Conservation (phyloP, 2,329 filamentous ascomycete genomes). For the Fusarium nodosum region DNA sequence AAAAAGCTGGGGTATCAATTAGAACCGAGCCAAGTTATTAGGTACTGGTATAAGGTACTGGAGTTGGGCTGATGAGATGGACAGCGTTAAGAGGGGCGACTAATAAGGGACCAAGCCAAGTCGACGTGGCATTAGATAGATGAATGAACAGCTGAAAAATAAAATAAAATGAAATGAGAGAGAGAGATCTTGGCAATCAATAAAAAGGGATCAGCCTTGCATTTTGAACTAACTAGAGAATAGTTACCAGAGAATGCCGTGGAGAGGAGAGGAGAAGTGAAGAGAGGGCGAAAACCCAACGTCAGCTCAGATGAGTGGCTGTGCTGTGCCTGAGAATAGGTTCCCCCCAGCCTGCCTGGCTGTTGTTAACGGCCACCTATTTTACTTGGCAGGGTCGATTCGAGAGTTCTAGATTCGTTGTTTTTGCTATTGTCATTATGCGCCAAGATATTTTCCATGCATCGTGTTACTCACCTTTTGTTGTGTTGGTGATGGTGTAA, state of each 20-base stretch:
- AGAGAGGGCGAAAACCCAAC: constrained; percentile 45
- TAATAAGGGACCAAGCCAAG: constrained; percentile 13
- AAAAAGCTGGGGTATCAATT: constrained; percentile 24
- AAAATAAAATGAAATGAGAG: background rate
- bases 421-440: background rate
- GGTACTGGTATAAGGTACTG: background rate
- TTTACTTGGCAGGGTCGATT: constrained; percentile 38
- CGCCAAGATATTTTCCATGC: constrained; percentile 8
- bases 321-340: constrained; percentile 14
- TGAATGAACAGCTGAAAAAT: background rate
- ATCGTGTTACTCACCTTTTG: background rate
- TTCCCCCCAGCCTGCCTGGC: background rate
- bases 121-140: constrained; percentile 29
- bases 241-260: background rate
- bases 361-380: constrained; percentile 18
- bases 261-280: background rate
- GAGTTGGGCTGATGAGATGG: constrained; percentile 19
- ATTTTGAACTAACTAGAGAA: constrained; percentile 7
- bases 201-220: constrained; percentile 21
- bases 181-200: constrained; percentile 7
- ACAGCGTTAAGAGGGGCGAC: constrained; percentile 12
- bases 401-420: constrained; percentile 10
- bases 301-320: constrained; percentile 48
- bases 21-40: constrained; percentile 11
- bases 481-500: constrained; percentile 5